Percentiles rank a stretch among this genome's conserved stretches.
Conservation (phyloP, 2,329 filamentous ascomycete species). For the Fusarium sororula region DNA sequence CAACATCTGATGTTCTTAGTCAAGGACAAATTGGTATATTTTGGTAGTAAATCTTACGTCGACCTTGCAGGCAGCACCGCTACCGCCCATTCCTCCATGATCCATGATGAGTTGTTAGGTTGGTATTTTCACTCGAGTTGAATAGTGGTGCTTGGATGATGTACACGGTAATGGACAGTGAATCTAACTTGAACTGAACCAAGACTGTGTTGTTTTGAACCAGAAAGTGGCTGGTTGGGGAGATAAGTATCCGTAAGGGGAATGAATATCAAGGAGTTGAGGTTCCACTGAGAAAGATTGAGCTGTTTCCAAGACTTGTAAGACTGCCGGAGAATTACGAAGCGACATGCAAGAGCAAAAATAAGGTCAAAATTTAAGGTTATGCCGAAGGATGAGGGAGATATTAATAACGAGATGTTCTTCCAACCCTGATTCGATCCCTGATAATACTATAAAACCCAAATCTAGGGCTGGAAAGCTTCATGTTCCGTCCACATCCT, state of each 20-base stretch:
- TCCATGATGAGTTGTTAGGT: slow-evolving; percentile 14
- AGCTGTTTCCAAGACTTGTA: slow-evolving; percentile 31
- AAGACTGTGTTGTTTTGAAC: background rate
- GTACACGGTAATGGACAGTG: background rate
- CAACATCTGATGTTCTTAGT: slow-evolving; percentile 66
- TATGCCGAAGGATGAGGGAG: slow-evolving; percentile 2
- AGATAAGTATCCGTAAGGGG: slow-evolving; percentile 6
- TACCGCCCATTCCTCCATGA: slow-evolving; percentile 28
- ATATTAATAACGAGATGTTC: slow-evolving; percentile 17
- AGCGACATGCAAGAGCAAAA: background rate
- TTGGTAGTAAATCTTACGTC: slow-evolving; percentile 36
- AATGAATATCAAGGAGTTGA: slow-evolving; percentile 19
- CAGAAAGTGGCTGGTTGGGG: slow-evolving; percentile 1
- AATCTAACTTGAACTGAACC: background rate
- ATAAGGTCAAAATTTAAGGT: background rate
- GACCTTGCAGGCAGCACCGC: slow-evolving; percentile 45
- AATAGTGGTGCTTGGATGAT: background rate
- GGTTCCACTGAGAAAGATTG: slow-evolving; percentile 36
- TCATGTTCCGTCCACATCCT: background rate
- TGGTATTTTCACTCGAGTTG: background rate
- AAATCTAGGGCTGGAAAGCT: background rate
- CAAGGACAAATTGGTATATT: background rate
- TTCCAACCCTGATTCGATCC: background rate
- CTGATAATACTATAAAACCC: background rate
- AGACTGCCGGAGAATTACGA: slow-evolving; percentile 22